A percentile compares a stretch with the other conserved stretches of the same genome.
These are phyloP conservation scores for Rhizoctonia solani DNA, from an alignment of 1,284 basidiomycete species.

Conservation along the genomic window DNA sequence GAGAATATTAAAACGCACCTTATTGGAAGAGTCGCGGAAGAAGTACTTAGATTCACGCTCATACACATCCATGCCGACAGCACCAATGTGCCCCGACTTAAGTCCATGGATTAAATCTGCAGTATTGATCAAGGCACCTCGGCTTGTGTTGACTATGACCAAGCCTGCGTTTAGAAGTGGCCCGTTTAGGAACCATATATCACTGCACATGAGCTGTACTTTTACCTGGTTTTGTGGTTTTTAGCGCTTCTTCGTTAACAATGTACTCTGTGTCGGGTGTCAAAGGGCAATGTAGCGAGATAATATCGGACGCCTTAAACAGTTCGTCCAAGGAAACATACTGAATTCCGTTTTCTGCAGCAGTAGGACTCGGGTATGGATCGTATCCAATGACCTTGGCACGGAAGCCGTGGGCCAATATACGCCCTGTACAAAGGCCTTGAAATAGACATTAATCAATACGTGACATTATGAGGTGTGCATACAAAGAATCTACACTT, in stretches of 20 bases:
- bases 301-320: slow-evolving; percentile 51
- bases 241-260: slow-evolving; percentile 51
- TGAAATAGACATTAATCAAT: background rate
- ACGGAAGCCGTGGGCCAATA: slow-evolving; percentile 41
- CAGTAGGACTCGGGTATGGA: slow-evolving; percentile 47
- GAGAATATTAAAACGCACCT: slow-evolving; percentile 3
- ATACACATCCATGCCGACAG: slow-evolving; percentile 43
- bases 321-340: slow-evolving; percentile 53
- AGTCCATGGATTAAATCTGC: slow-evolving; percentile 40
- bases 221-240: slow-evolving; percentile 51
- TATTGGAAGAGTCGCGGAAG: slow-evolving; percentile 41
- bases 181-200: background rate
- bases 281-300: slow-evolving; percentile 45
- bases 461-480: background rate
- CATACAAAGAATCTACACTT: background rate
- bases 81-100: slow-evolving; percentile 41
- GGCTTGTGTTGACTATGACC: slow-evolving; percentile 51
- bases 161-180: background rate
- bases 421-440: slow-evolving; percentile 40
- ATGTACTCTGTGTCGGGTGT: slow-evolving; percentile 51
- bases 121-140: slow-evolving; percentile 44
- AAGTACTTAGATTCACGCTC: slow-evolving; percentile 42
- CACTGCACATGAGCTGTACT: background rate
- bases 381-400: slow-evolving; percentile 57
- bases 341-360: slow-evolving; percentile 47